A percentile compares a stretch with the other conserved stretches of the same genome.
phyloP scores from a whole-genome alignment of 768 basidiomycete species.

The Ephemerocybe angulata region DNA sequence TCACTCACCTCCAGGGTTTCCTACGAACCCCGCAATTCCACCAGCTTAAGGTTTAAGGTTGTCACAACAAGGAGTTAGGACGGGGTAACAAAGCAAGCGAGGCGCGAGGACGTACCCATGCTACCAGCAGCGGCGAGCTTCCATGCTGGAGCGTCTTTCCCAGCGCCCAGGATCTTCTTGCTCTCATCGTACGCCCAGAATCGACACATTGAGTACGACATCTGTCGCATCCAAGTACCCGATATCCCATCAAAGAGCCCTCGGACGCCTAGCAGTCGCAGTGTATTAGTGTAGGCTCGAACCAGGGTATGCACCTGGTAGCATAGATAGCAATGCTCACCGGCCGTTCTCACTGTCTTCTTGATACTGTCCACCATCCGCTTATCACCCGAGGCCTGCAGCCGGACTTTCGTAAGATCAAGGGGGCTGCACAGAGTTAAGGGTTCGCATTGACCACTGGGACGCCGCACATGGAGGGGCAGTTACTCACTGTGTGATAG shows the following conservation, averaged over 20 bases:
- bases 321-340: constrained; percentile 29
- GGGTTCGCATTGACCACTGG: not conserved
- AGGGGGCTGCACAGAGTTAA: constrained; percentile 49
- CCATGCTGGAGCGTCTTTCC: constrained; percentile 71
- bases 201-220: constrained; percentile 89
- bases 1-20: constrained; percentile 79
- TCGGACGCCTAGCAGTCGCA: constrained; percentile 39
- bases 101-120: constrained; percentile 60
- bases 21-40: constrained; percentile 81
- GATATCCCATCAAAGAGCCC: constrained; percentile 85
- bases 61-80: constrained; percentile 11
- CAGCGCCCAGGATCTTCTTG: constrained; percentile 77
- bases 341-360: constrained; percentile 81
- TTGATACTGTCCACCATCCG: constrained; percentile 79
- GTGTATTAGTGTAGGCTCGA: too few species aligned
- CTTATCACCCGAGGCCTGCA: constrained; percentile 91
- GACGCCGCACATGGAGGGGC: constrained; percentile 23
- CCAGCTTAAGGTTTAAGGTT: constrained; percentile 52
- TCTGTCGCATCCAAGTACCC: constrained; percentile 88
- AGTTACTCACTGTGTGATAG: constrained; percentile 65
- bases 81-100: not conserved
- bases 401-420: constrained; percentile 86
- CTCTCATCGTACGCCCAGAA: constrained; percentile 93
- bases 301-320: too few species aligned
- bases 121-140: constrained; percentile 77